phyloP scores from a whole-genome alignment of 1,284 basidiomycete genomes.

The Papiliotrema fonsecae region DNA sequence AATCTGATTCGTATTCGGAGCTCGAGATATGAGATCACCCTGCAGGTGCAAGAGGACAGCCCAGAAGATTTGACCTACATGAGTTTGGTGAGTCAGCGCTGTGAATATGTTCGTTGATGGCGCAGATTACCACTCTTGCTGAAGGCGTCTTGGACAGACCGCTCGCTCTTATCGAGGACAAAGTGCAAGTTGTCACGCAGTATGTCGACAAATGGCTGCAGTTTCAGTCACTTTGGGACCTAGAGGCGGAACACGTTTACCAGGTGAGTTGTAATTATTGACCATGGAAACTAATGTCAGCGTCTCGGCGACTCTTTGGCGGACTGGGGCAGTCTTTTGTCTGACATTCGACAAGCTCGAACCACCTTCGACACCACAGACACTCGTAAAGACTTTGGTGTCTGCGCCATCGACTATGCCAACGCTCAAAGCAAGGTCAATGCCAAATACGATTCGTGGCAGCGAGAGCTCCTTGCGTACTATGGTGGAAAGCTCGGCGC shows the following conservation, averaged over 20 bases:
- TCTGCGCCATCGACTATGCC: slow-evolving; percentile 94
- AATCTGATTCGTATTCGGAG: slow-evolving; percentile 81
- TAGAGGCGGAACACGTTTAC: slow-evolving; percentile 95
- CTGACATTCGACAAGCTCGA: slow-evolving; percentile 92
- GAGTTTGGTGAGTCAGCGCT: slow-evolving; percentile 59
- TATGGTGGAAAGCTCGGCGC: slow-evolving; percentile 89
- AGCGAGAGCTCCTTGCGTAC: slow-evolving; percentile 83
- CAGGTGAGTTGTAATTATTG: slow-evolving; percentile 43
- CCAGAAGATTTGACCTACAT: slow-evolving; percentile 71
- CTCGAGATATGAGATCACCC: slow-evolving; percentile 89
- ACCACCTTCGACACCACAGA: slow-evolving; percentile 96
- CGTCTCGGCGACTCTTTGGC: slow-evolving; percentile 87
- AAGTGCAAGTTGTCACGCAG: slow-evolving; percentile 66
- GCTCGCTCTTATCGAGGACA: slow-evolving; percentile 79
- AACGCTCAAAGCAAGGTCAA: slow-evolving; percentile 96
- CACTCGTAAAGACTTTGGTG: slow-evolving; percentile 83
- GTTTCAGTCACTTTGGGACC: slow-evolving; percentile 98
- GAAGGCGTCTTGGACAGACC: slow-evolving; percentile 74
- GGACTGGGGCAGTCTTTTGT: slow-evolving; percentile 90
- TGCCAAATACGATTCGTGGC: slow-evolving; percentile 97
- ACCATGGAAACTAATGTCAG: background rate
- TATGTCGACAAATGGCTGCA: slow-evolving; percentile 98
- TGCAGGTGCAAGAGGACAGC: slow-evolving; percentile 68
- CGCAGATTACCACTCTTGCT: slow-evolving; percentile 68
- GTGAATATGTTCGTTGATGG: background rate